Base-by-base conservation (phyloP, 2,329 filamentous ascomycete genomes). In the Graphilbum ipis-grandicollis region DNA sequence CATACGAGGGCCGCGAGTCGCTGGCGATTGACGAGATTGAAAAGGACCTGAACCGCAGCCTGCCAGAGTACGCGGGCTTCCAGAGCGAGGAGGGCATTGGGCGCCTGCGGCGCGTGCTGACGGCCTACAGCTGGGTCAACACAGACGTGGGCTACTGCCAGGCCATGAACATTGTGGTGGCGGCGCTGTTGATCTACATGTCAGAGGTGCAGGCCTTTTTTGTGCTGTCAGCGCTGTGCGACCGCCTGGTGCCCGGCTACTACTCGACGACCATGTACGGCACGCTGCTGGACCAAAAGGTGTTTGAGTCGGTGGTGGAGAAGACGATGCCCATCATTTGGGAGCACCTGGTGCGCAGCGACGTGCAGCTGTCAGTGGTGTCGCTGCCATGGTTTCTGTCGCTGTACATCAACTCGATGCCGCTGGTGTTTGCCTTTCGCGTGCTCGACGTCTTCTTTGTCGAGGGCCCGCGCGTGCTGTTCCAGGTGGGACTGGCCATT, bases 251-350 rank as follows among this genome's bases (percentile, higher is more conserved):
- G 4, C 90, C 90, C 0, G 90, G 90, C 5, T 98, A 98, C 61
- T 98, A 98, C 56, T 96, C 88, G 5, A 92, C 81, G 15, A 98
- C 92, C 45, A 98, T 98, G 90, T 98, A 98, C 57, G 90, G 90
- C 47, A 98, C 90, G 1, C 66, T 98, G 5, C 69, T 98, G 29
- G 90, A 98, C 51, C 90, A 98, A 51, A 84, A 90, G 47, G 90
- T 98, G 13, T 98, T 98, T 49, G 90, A 98, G 58, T 92, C 82
- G 3, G 66, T 98, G 4, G 90, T 98, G n/a, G 90, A 98, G 56
- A 90, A 84, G 60, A 98, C 90, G 2, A 96, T 98, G 86, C 90
- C 90, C 2, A 79, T 98, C 40, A 69, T 98, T 14, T 98, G 90
- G 86, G 88, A 96, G 18, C 90, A 98, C 51, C 72, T 98, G n/a